Conservation (phyloP, 1,284 basidiomycete genomes). For the Neotropicomus parvogracilis region DNA sequence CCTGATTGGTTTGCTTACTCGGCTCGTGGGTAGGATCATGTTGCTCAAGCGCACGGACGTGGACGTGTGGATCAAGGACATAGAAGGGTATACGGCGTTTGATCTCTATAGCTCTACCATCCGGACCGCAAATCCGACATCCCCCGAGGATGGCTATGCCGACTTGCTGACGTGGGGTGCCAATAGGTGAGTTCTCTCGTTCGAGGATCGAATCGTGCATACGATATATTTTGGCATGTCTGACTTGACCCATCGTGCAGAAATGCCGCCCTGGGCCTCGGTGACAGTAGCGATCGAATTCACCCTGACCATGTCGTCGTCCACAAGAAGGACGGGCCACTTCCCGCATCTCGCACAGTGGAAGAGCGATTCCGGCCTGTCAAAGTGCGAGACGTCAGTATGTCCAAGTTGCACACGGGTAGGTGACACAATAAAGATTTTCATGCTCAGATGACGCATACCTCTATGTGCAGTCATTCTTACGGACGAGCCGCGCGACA, state of each 20-base stretch:
- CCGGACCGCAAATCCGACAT: constrained; percentile 63
- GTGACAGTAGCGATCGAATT: constrained; percentile 75
- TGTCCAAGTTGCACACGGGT: constrained; percentile 83
- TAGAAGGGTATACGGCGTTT: constrained; percentile 89
- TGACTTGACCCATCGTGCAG: constrained; percentile 35
- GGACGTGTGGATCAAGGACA: constrained; percentile 77
- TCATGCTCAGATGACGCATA: background rate
- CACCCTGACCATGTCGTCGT: constrained; percentile 79
- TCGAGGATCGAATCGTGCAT: background rate
- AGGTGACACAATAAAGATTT: constrained; percentile 4
- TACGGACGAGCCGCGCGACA: constrained; percentile 70
- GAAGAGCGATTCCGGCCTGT: constrained; percentile 55
- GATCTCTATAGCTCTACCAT: constrained; percentile 93
- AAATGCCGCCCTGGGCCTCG: constrained; percentile 82
- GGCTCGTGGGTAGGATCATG: constrained; percentile 50
- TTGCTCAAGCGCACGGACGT: constrained; percentile 74
- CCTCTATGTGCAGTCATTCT: constrained; percentile 49
- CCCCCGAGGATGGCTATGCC: constrained; percentile 36
- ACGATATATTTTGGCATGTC: too few species aligned
- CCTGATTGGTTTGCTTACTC: constrained; percentile 6
- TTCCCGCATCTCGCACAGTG: constrained; percentile 24
- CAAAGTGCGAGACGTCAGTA: constrained; percentile 63
- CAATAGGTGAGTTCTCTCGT: constrained; percentile 58
- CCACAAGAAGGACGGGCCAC: constrained; percentile 34
- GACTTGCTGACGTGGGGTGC: constrained; percentile 91